Evolutionary conservation across 2,329 filamentous ascomycete species (phyloP).

Genomic region (Lecanosticta acicola): DNA sequence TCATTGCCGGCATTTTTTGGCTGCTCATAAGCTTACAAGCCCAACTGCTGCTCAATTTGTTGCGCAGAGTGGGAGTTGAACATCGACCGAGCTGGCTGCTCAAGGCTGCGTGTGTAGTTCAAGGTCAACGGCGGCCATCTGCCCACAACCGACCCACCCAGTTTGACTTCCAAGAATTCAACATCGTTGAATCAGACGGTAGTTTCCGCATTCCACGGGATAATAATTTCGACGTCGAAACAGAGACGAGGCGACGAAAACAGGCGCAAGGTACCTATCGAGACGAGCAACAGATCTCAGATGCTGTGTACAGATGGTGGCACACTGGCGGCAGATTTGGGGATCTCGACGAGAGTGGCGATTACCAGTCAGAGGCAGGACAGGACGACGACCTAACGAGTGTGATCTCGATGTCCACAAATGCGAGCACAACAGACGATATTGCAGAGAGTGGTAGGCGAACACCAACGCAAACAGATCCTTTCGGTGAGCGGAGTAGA

Average conservation of each 20-base stretch:
- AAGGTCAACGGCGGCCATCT: constrained; percentile 27
- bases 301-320: constrained; percentile 79
- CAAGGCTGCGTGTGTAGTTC: constrained; percentile 43
- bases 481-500: constrained; percentile 37
- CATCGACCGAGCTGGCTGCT: constrained; percentile 61
- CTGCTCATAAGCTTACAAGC: constrained; percentile 57
- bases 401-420: constrained; percentile 61
- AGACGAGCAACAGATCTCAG: constrained; percentile 47
- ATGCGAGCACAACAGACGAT: constrained; percentile 39
- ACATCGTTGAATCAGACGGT: constrained; percentile 47
- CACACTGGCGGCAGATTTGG: constrained; percentile 79
- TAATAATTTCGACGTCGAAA: constrained; percentile 72
- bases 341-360: constrained; percentile 70
- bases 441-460: constrained; percentile 51
- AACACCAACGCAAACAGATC: constrained; percentile 68
- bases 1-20: constrained; percentile 67
- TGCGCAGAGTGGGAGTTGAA: constrained; percentile 57
- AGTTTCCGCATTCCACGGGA: constrained; percentile 52
- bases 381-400: constrained; percentile 74
- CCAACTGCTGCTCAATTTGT: constrained; percentile 48
- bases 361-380: constrained; percentile 57
- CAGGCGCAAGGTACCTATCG: not conserved
- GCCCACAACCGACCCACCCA: constrained; percentile 14
- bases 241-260: constrained; percentile 56
- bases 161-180: constrained; percentile 43